Conservation (phyloP, 176 grass and related monocot species). For the Raddia guianensis region DNA sequence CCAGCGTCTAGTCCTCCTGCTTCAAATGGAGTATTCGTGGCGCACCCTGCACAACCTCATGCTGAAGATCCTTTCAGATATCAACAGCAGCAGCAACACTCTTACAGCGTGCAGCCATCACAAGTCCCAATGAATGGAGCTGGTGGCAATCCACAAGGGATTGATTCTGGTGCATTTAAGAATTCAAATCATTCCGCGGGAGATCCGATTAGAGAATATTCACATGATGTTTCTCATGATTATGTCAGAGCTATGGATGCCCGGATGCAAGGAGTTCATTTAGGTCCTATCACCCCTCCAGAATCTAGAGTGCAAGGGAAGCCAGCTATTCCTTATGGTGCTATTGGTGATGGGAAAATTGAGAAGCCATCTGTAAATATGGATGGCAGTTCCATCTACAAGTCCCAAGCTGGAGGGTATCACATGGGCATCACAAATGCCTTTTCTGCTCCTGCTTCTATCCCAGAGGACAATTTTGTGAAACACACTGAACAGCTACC, state of each 20-base stretch:
- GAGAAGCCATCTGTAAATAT: constrained; percentile 47
- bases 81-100: constrained; percentile 55
- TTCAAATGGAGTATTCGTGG: constrained; percentile 56
- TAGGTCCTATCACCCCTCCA: constrained; percentile 55
- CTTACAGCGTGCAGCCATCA: constrained; percentile 51
- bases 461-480: constrained; percentile 52
- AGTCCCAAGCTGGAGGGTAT: constrained; percentile 63
- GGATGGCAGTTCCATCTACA: constrained; percentile 42
- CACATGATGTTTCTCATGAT: constrained; percentile 48
- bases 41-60: constrained; percentile 39
- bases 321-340: constrained; percentile 39
- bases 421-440: constrained; percentile 55
- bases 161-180: constrained; percentile 43
- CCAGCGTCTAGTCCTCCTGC: constrained; percentile 43
- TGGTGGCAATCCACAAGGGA: constrained; percentile 24
- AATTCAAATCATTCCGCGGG: constrained; percentile 49
- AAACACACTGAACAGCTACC: constrained; percentile 45
- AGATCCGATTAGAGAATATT: constrained; percentile 59
- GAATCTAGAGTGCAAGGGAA: constrained; percentile 57
- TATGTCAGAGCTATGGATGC: constrained; percentile 58
- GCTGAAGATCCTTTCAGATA: constrained; percentile 49
- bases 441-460: constrained; percentile 39
- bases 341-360: constrained; percentile 30
- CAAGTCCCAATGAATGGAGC: constrained; percentile 41
- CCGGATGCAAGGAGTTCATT: constrained; percentile 64